A percentile compares a stretch with the other conserved stretches of the same genome.
Conservation (phyloP, 495 filamentous ascomycete genomes). For the Annulohypoxylon bovei region DNA sequence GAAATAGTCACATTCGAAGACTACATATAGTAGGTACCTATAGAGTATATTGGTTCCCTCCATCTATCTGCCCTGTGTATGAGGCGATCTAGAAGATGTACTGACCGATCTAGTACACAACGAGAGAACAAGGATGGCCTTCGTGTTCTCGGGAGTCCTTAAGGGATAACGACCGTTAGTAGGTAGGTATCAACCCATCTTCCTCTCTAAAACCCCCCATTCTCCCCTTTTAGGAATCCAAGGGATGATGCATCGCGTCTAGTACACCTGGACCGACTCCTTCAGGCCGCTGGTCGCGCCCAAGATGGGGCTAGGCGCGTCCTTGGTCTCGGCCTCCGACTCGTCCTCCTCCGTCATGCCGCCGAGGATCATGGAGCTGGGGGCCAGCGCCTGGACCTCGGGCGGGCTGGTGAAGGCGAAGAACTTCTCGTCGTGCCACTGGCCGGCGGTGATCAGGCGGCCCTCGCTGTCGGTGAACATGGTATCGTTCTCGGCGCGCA, state of each 20-base stretch:
- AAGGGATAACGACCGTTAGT: slow-evolving; percentile 31
- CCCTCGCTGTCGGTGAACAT: slow-evolving; percentile 63
- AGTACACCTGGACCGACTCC: slow-evolving; percentile 38
- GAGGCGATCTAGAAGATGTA: slow-evolving; percentile 33
- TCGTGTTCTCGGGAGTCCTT: slow-evolving; percentile 8
- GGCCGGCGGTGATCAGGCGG: slow-evolving; percentile 56
- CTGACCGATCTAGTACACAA: slow-evolving; percentile 17
- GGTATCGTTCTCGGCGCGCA: slow-evolving; percentile 63
- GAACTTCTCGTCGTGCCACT: slow-evolving; percentile 69
- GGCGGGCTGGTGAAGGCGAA: slow-evolving; percentile 61
- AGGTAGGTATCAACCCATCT: slow-evolving; percentile 19
- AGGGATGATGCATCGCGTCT: not conserved
- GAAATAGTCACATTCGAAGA: slow-evolving; percentile 29
- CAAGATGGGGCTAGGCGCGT: slow-evolving; percentile 38
- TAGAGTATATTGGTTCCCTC: slow-evolving; percentile 12
- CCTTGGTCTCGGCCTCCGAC: slow-evolving; percentile 20
- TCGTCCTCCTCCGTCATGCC: slow-evolving; percentile 58
- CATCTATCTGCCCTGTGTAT: slow-evolving; percentile 28
- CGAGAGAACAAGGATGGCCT: slow-evolving; percentile 25
- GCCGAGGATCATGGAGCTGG: slow-evolving; percentile 56
- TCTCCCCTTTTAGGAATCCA: not conserved
- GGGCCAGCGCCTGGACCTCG: slow-evolving; percentile 55
- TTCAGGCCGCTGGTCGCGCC: slow-evolving; percentile 27
- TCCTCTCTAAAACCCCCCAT: slow-evolving; percentile 5
- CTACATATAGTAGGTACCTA: slow-evolving; percentile 27